Percentiles rank a stretch among this genome's conserved stretches.
These are phyloP conservation scores for Fusarium sulawesiense DNA, from an alignment of 2,329 filamentous ascomycete genomes.

Conservation along the genomic window DNA sequence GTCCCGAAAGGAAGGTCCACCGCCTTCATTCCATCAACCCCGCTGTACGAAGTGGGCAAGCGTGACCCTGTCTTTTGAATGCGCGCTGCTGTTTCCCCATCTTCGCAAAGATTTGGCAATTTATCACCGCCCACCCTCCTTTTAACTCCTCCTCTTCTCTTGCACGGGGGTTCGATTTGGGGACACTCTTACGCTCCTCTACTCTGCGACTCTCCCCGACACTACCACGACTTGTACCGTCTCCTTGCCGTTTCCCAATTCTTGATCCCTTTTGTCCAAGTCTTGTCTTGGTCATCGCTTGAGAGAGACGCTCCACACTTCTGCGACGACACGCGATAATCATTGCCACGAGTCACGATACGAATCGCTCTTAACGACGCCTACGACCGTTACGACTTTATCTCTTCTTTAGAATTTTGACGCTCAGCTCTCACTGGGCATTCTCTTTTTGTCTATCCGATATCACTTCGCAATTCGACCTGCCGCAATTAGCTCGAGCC, in stretches of 20 bases:
- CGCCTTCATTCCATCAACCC: slow-evolving; percentile 30
- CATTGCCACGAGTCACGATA: slow-evolving; percentile 36
- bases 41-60: slow-evolving; percentile 38
- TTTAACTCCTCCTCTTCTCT: slow-evolving; percentile 31
- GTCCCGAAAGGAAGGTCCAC: slow-evolving; percentile 21
- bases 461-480: slow-evolving; percentile 8
- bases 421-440: slow-evolving; percentile 5
- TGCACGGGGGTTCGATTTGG: slow-evolving; percentile 32
- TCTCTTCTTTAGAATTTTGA: slow-evolving; percentile 25
- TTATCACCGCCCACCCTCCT: slow-evolving; percentile 33
- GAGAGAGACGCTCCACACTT: slow-evolving; percentile 35
- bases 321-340: slow-evolving; percentile 41
- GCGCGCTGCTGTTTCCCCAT: slow-evolving; percentile 34
- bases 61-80: slow-evolving; percentile 38
- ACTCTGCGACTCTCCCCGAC: slow-evolving; percentile 34
- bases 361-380: slow-evolving; percentile 42
- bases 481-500: slow-evolving; percentile 7
- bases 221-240: slow-evolving; percentile 19
- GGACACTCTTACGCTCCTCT: slow-evolving; percentile 31
- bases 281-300: slow-evolving; percentile 17
- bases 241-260: slow-evolving; percentile 2
- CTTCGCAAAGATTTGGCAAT: slow-evolving; percentile 36
- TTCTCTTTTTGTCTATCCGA: slow-evolving; percentile 8
- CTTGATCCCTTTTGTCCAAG: slow-evolving; percentile 17
- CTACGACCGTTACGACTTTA: slow-evolving; percentile 47